Base-by-base conservation (phyloP, 306 rosid species). In the Glycine soja region DNA sequence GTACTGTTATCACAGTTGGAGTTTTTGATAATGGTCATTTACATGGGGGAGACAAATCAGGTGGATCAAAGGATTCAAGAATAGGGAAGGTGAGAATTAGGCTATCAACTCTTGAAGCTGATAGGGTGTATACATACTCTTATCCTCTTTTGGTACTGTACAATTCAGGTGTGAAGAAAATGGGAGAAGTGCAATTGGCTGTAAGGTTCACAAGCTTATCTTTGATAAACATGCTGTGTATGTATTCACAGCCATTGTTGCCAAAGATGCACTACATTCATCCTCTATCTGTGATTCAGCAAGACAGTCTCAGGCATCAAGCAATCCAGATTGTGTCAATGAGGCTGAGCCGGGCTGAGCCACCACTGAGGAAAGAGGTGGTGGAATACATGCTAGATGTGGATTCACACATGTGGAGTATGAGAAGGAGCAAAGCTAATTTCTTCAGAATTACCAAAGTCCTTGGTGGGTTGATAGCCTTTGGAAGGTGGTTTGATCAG, bases 361-460 rank as follows among this genome's bases (percentile, higher is more conserved):
- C 97, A 10, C 90, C 96, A 1, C 83, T 93, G 71, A 90, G 97
- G 85, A 88, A 85, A 85, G 97, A 93, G 85, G 90, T 83, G 32
- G 97, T 93, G 78, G 92, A 91, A 86, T 91, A 91, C 77, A 93
- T 93, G 96, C 85, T 93, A 8, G 96, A 93, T 76, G 92, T 89
- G 47, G 97, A 93, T 85, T 91, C 96, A 36, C 96, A 93, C 52
- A 91, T 91, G 97, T 93, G 96, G 96, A 87, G 94, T 77, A 88
- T 93, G 92, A 85, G 97, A 87, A 91, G 94, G 77, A 91, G 94
- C 94, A 93, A 91, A 84, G 96, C 96, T 10, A 93, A 93, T 78
- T 89, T 89, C 82, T 93, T 93, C 81, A 85, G 97, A 70, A 90
- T 90, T 15, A 88, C 89, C 90, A 90, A 87, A 72, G 94, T 93